Evolutionary conservation across 495 filamentous ascomycete genomes (phyloP).

Genomic region (Aeminium ludgeri): DNA sequence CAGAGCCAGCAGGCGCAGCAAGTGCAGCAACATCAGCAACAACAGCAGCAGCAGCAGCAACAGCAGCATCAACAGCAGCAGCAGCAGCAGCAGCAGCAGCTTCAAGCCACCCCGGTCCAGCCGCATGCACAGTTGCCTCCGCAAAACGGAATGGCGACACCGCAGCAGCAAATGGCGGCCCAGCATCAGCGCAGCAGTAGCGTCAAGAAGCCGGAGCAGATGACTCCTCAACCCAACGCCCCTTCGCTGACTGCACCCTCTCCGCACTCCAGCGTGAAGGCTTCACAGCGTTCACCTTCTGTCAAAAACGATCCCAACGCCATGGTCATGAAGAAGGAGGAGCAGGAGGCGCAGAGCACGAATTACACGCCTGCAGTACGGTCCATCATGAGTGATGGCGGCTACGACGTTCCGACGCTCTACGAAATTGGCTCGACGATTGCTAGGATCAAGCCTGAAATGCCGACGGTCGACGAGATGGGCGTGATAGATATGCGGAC

Average conservation of each 20-base stretch:
- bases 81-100: constrained; percentile 15
- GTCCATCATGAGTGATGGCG: constrained; percentile 14
- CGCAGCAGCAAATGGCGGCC: constrained; percentile 12
- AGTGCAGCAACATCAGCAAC: constrained; percentile 19
- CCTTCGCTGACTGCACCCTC: constrained; percentile 9
- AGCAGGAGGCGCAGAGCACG: constrained; percentile 11
- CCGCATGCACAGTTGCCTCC: constrained; percentile 11
- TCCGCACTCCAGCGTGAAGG: constrained; percentile 3
- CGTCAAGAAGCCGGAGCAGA: constrained; percentile 7
- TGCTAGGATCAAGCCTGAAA: constrained; percentile 41
- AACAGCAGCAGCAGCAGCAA: constrained; percentile 17
- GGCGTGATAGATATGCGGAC: constrained; percentile 81
- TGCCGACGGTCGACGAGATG: constrained; percentile 60
- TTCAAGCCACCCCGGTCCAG: too few species aligned
- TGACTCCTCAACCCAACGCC: constrained; percentile 8
- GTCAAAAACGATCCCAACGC: constrained; percentile 5
- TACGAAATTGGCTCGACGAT: constrained; percentile 11
- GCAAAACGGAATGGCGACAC: constrained; percentile 15
- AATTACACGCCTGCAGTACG: constrained; percentile 14
- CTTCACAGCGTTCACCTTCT: constrained; percentile 6
- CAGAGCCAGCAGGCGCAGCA: constrained; percentile 24
- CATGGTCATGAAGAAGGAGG: constrained; percentile 9
- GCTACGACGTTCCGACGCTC: constrained; percentile 11
- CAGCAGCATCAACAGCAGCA: constrained; percentile 17
- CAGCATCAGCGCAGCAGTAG: constrained; percentile 17